Percentiles rank a stretch among this genome's conserved stretches.
These are phyloP conservation scores for Pseudocercospora fijiensis DNA, from an alignment of 2,329 filamentous ascomycete species.

Conservation along the genomic window DNA sequence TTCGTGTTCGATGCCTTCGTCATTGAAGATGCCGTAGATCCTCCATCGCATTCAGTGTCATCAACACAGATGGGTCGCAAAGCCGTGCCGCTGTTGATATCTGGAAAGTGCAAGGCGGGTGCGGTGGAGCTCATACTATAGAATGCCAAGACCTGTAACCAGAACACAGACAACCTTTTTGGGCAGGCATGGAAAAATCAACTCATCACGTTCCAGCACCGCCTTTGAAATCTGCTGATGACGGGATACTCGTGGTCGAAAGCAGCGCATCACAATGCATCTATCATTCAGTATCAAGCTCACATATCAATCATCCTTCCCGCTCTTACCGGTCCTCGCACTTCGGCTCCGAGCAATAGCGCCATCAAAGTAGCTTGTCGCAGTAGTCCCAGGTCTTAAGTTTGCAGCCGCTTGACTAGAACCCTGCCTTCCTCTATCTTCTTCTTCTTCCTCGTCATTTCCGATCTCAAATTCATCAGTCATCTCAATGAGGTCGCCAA, in stretches of 20 bases:
- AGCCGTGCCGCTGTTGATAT: too few species aligned
- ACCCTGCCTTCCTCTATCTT: constrained; percentile 34
- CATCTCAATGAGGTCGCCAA: constrained; percentile 70
- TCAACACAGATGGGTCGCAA: background rate
- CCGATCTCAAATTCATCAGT: constrained; percentile 57
- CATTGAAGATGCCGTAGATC: background rate
- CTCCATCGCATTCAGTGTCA: background rate
- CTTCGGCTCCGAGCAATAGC: constrained; percentile 23
- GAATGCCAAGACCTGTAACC: too few species aligned
- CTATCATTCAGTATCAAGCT: background rate
- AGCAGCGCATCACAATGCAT: background rate
- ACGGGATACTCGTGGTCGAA: too few species aligned
- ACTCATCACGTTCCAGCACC: too few species aligned
- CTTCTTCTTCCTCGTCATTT: constrained; percentile 34
- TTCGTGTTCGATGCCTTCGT: too few species aligned
- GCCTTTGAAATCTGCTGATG: too few species aligned
- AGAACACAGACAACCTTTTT: too few species aligned
- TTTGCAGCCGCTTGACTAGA: constrained; percentile 19
- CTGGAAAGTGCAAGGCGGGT: too few species aligned
- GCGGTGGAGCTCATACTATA: too few species aligned
- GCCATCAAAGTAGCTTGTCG: constrained; percentile 34
- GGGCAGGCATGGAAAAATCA: too few species aligned
- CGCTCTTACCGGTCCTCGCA: constrained; percentile 28
- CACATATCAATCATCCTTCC: constrained; percentile 36
- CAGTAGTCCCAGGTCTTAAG: constrained; percentile 22